Conservation (phyloP, 129 eudicot genomes). For the Oenanthe sinensis region DNA sequence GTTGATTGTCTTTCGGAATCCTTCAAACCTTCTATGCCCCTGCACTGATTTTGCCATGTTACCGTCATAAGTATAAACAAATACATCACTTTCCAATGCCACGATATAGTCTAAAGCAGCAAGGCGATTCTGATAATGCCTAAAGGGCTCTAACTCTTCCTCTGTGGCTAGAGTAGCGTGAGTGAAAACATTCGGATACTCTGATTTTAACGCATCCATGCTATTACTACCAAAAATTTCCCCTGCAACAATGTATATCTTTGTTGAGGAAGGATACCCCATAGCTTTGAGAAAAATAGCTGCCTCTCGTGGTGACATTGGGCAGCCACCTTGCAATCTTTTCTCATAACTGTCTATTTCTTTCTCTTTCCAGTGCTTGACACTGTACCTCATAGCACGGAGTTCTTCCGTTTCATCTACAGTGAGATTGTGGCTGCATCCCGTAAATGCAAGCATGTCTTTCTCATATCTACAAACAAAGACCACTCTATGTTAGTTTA, state of each 20-base stretch:
- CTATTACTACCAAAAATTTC: conserved; percentile 60
- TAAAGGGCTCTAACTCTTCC: conserved; percentile 47
- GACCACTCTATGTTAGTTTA: background rate
- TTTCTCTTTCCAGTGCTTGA: conserved; percentile 94
- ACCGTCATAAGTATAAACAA: conserved; percentile 85
- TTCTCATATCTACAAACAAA: conserved; percentile 51
- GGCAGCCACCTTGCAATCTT: conserved; percentile 79
- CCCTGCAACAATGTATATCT: conserved; percentile 81
- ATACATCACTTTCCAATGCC: conserved; percentile 81
- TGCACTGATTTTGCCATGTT: conserved; percentile 97
- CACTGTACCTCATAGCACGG: conserved; percentile 58
- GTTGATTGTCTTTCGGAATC: conserved; percentile 74
- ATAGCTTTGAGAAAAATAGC: conserved; percentile 78
- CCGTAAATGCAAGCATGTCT: conserved; percentile 97
- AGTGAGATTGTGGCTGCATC: conserved; percentile 74
- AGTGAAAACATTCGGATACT: conserved; percentile 63
- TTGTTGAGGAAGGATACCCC: conserved; percentile 72
- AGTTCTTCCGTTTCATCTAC: conserved; percentile 60
- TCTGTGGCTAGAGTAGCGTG: conserved; percentile 65
- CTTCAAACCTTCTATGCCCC: conserved; percentile 85
- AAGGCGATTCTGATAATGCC: conserved; percentile 67
- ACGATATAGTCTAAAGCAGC: conserved; percentile 89
- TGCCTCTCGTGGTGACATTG: conserved; percentile 90
- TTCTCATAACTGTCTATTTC: conserved; percentile 58
- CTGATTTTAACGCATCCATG: conserved; percentile 49